A percentile compares a stretch with the other conserved stretches of the same genome.
phyloP scores from a whole-genome alignment of 2,329 filamentous ascomycete species.

The Xylaria sp. region DNA sequence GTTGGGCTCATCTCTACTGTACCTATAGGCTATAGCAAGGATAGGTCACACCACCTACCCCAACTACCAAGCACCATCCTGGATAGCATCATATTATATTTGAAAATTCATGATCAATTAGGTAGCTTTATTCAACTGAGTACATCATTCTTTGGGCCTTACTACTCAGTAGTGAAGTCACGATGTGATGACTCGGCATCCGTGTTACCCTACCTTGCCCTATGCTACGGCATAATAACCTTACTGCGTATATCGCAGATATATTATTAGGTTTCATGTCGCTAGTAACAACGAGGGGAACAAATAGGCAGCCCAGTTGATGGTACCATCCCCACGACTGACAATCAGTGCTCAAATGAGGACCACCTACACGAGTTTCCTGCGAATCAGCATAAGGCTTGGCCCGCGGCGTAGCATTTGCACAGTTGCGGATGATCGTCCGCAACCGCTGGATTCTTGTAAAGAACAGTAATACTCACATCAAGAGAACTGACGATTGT shows the following conservation, averaged over 20 bases:
- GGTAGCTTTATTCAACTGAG: constrained; percentile 16
- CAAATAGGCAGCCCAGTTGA: not conserved
- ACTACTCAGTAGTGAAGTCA: constrained; percentile 16
- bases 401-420: not conserved
- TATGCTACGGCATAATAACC: not conserved
- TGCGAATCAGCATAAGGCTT: constrained; percentile 6
- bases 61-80: not conserved
- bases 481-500: not conserved
- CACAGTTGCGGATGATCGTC: not conserved
- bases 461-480: constrained; percentile 28
- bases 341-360: constrained; percentile 14
- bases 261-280: not conserved
- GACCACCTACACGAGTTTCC: not conserved
- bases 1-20: not conserved
- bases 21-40: not conserved
- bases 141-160: constrained; percentile 8
- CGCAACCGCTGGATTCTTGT: not conserved
- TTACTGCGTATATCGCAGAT: not conserved
- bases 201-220: too few species aligned
- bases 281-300: not conserved
- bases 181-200: not conserved
- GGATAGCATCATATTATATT: constrained; percentile 25
- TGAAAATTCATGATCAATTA: constrained; percentile 24
- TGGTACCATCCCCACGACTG: not conserved
- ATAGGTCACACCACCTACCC: not conserved